Percentiles rank a stretch among this genome's conserved stretches.
These are phyloP conservation scores for Suhomyces atakaporum DNA, from an alignment of 1,139 yeast species.

Conservation along the genomic window DNA sequence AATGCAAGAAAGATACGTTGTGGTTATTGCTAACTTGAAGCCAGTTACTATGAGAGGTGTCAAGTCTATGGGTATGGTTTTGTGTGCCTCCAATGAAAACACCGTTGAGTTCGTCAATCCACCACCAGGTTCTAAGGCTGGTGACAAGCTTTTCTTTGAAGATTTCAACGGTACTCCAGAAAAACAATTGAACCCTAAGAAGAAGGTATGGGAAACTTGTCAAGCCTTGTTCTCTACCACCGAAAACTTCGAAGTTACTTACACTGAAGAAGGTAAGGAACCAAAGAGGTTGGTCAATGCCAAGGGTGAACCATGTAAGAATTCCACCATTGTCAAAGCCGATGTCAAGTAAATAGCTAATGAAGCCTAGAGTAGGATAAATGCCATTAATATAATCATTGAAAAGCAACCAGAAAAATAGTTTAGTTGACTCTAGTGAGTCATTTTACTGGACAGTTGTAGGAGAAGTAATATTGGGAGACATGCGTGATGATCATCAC, in stretches of 20 bases:
- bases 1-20: constrained; percentile 51
- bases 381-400: not conserved
- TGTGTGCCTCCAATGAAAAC: constrained; percentile 78
- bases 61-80: constrained; percentile 93
- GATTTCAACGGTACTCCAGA: constrained; percentile 88
- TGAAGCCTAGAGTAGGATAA: too few species aligned
- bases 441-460: too few species aligned
- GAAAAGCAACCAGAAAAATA: too few species aligned
- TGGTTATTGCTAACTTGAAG: constrained; percentile 61
- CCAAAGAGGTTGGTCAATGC: constrained; percentile 76
- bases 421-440: too few species aligned
- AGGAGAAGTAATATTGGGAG: too few species aligned
- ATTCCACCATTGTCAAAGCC: constrained; percentile 66
- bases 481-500: too few species aligned
- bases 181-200: constrained; percentile 93
- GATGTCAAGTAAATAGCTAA: constrained; percentile 57
- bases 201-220: constrained; percentile 94
- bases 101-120: constrained; percentile 91
- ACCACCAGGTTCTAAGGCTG: constrained; percentile 91
- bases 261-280: constrained; percentile 78
- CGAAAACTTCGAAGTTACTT: constrained; percentile 74
- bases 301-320: constrained; percentile 72
- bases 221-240: constrained; percentile 90
- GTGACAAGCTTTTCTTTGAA: constrained; percentile 95
- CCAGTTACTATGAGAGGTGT: constrained; percentile 69